Conservation (phyloP, 768 basidiomycete genomes). For the Pleurotus platypus region DNA sequence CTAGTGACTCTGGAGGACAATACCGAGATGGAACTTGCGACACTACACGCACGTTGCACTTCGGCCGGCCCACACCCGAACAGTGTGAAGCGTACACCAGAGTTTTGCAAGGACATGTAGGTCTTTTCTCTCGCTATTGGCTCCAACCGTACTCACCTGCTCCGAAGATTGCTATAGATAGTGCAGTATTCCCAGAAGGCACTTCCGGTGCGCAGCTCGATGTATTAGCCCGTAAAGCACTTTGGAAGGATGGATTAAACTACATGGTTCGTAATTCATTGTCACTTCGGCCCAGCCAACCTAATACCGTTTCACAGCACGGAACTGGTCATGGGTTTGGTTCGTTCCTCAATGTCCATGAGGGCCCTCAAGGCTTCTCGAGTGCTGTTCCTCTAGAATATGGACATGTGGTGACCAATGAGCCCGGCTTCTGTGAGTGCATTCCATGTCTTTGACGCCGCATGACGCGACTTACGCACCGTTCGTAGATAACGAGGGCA, state of each 20-base stretch:
- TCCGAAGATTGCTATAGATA: slow-evolving; percentile 82
- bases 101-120: slow-evolving; percentile 93
- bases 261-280: slow-evolving; percentile 52
- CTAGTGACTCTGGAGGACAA: slow-evolving; percentile 89
- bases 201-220: slow-evolving; percentile 82
- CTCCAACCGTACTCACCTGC: slow-evolving; percentile 15
- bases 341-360: slow-evolving; percentile 81
- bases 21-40: slow-evolving; percentile 89
- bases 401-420: slow-evolving; percentile 93
- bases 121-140: slow-evolving; percentile 27
- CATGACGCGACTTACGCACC: too few species aligned
- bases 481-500: slow-evolving; percentile 61
- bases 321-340: slow-evolving; percentile 92
- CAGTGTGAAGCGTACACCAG: slow-evolving; percentile 91
- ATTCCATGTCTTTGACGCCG: slow-evolving; percentile 7
- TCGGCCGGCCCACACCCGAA: slow-evolving; percentile 82
- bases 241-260: slow-evolving; percentile 85
- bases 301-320: slow-evolving; percentile 43
- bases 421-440: slow-evolving; percentile 86
- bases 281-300: slow-evolving; percentile 1
- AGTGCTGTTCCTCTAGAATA: slow-evolving; percentile 64
- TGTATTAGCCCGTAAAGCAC: slow-evolving; percentile 82
- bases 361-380: slow-evolving; percentile 79
- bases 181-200: slow-evolving; percentile 86
- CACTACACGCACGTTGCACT: slow-evolving; percentile 79